phyloP scores from a whole-genome alignment of 2,329 filamentous ascomycete genomes.

The Clonostachys rhizophaga region DNA sequence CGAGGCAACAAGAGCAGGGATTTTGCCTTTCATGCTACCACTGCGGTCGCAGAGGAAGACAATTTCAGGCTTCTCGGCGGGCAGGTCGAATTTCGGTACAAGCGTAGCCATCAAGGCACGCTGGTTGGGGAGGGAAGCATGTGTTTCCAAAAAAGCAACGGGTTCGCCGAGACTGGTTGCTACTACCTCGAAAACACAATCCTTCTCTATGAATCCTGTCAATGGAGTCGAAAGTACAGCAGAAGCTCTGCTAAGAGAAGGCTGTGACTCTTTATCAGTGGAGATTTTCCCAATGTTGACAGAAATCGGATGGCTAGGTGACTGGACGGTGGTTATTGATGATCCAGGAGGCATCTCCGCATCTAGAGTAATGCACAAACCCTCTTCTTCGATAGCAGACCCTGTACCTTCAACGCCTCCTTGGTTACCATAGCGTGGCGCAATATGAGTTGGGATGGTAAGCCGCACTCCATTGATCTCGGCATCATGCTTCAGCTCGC shows the following conservation, averaged over 20 bases:
- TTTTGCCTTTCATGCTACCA: conserved; percentile 57
- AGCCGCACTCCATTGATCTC: conserved; percentile 64
- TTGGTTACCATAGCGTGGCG: conserved; percentile 55
- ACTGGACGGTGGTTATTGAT: conserved; percentile 57
- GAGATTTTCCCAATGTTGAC: conserved; percentile 56
- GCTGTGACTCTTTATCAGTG: conserved; percentile 28
- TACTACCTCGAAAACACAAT: conserved; percentile 64
- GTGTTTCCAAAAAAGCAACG: conserved; percentile 60
- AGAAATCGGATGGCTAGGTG: conserved; percentile 63
- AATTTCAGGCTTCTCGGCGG: conserved; percentile 51
- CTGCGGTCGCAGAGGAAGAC: conserved; percentile 73
- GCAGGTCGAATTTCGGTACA: conserved; percentile 64
- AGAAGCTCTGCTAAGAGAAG: conserved; percentile 54
- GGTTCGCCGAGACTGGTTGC: conserved; percentile 57
- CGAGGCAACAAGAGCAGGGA: conserved; percentile 47
- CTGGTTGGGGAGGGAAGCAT: conserved; percentile 55
- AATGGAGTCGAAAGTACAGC: conserved; percentile 53
- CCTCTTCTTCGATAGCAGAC: conserved; percentile 3
- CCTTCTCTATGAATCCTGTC: conserved; percentile 46
- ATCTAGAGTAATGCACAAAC: conserved; percentile 24
- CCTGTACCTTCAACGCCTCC: neutral
- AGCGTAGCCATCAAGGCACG: conserved; percentile 67
- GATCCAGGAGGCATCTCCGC: conserved; percentile 44
- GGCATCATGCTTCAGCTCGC: conserved; percentile 68
- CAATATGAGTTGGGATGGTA: conserved; percentile 63